phyloP scores from a whole-genome alignment of 345 rosid genomes.

The Euphorbia pulcherrima region DNA sequence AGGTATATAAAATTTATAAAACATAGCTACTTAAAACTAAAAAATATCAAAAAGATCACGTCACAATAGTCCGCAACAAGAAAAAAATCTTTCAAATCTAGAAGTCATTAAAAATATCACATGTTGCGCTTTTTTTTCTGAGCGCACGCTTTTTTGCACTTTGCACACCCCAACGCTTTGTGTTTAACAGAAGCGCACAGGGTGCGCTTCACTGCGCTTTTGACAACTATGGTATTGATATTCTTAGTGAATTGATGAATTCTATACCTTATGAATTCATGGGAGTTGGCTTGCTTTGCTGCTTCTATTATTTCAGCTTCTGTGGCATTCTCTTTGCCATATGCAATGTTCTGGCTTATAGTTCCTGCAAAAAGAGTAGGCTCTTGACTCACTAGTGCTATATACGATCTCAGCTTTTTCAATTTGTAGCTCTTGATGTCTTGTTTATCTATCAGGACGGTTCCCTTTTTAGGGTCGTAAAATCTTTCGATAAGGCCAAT shows the following conservation, averaged over 20 bases:
- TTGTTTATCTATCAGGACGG: constrained; percentile 28
- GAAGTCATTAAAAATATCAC: too few relatives aligned
- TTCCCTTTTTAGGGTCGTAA: constrained; percentile 39
- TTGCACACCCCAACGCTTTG: too few relatives aligned
- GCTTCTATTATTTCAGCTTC: constrained; percentile 20
- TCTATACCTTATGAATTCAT: constrained; percentile 16
- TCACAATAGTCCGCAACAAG: too few relatives aligned
- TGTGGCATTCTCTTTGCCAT: constrained; percentile 10
- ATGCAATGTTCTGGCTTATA: constrained; percentile 10
- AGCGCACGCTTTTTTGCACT: too few relatives aligned
- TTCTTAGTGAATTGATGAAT: background rate
- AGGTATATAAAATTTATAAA: too few relatives aligned
- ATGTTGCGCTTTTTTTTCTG: too few relatives aligned
- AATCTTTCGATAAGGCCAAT: constrained; percentile 44
- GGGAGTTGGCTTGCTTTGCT: constrained; percentile 16
- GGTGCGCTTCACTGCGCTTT: background rate
- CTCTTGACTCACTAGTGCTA: constrained; percentile 47
- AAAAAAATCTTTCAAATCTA: too few relatives aligned
- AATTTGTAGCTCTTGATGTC: constrained; percentile 41
- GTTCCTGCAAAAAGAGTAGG: constrained; percentile 17
- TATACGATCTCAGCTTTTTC: constrained; percentile 38
- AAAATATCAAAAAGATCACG: too few relatives aligned
- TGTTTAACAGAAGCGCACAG: too few relatives aligned
- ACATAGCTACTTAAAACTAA: too few relatives aligned
- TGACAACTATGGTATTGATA: too few relatives aligned